Base-by-base conservation (phyloP, 176 grass and related monocot genomes). In the Aegilops sharonensis region DNA sequence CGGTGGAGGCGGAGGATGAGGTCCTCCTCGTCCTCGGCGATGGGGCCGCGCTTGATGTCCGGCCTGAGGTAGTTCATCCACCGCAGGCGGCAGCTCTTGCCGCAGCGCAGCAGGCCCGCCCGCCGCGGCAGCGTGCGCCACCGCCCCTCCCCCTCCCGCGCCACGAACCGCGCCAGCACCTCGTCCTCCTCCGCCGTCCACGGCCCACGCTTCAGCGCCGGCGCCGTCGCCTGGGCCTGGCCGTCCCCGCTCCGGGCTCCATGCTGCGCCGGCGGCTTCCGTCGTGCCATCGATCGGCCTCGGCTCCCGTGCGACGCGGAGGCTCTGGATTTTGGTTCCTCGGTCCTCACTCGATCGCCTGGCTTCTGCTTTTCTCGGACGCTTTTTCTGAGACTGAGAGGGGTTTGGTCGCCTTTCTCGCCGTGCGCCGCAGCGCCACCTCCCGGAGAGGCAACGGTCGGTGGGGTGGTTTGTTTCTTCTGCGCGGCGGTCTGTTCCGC, bases 31-130 rank as follows among this genome's bases (percentile, higher is more conserved):
- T 94, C 89, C 71, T 75, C 83, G 40, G 90, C 74, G 75, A 97
- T 97, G 25, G 95, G 95, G 11, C 92, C 87, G 73, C 85, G 95
- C 62, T 92, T 94, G 81, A 94, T 93, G 37, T 90, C 84, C 11
- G 95, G 92, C 42, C 92, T 27, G 69, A 98, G 93, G 88, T 98
- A 98, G 84, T 98, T 98, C 95, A 98, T 93, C 95, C 95, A 97
- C 15, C 89, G 84, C 27, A 98, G 88, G 73, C 96, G 70, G 85
- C 93, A 98, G 86, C 96, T 98, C 93, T 98, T 98, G 43, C 96
- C 96, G 86, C 93, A 98, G 39, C 96, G 88, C 62, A 94, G 81
- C 31, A 98, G 86, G 21, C 95, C 92, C 8, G 95, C 95, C 25
- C 93, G 89, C 40, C 81, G 92, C 20, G 95, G 95, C 85, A 97